Evolutionary conservation across 257 asterid species (phyloP).

Genomic region (Solanum ossicruentum): DNA sequence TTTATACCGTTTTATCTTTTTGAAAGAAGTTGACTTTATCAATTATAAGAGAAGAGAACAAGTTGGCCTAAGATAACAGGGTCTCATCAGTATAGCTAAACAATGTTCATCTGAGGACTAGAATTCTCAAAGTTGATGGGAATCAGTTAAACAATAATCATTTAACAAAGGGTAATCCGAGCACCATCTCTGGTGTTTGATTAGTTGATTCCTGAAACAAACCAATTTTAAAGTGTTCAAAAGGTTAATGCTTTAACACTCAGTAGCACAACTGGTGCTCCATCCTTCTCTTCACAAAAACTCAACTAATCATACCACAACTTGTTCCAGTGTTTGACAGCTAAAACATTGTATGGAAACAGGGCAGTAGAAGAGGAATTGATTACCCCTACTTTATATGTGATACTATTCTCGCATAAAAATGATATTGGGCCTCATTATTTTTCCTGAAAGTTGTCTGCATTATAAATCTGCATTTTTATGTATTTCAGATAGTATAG

Average conservation of each 20-base stretch:
- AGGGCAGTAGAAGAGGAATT: background rate
- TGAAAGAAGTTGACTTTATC: background rate
- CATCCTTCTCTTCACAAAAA: background rate
- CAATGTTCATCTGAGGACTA: background rate
- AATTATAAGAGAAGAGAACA: background rate
- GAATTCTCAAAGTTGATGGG: background rate
- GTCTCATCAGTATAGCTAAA: background rate
- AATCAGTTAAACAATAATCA: background rate
- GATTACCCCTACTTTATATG: background rate
- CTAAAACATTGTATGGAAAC: background rate
- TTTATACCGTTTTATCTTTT: background rate
- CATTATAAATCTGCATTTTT: background rate
- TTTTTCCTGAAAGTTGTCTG: background rate
- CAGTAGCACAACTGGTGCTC: background rate
- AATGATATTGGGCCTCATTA: background rate
- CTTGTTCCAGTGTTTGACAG: background rate
- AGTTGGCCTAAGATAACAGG: background rate
- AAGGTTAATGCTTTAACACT: background rate
- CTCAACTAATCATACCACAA: background rate
- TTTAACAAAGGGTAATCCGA: background rate
- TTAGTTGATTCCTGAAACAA: background rate
- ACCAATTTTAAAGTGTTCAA: background rate
- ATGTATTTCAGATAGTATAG: background rate
- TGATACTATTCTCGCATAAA: background rate
- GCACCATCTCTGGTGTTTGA: background rate